These are phyloP conservation scores for Vitis cinerea DNA, from an alignment of 164 flowering plant species.

Conservation along the genomic window DNA sequence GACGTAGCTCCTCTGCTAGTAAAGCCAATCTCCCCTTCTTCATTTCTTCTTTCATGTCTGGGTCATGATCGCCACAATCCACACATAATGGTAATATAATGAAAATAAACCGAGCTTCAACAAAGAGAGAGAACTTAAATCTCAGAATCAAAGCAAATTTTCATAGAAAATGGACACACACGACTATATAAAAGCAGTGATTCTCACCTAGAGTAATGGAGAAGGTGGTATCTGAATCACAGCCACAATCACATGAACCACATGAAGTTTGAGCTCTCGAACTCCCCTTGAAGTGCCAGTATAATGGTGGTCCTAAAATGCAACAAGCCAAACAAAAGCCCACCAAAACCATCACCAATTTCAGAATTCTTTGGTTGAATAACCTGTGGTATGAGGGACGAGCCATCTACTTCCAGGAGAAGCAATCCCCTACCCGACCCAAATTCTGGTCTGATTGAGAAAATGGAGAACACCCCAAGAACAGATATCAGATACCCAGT, in stretches of 20 bases:
- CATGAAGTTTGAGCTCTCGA: slow-evolving; percentile 20
- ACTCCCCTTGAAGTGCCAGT: not conserved
- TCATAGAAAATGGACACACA: not conserved
- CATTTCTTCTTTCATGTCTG: slow-evolving; percentile 46
- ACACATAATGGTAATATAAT: not conserved
- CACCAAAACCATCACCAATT: slow-evolving; percentile 15
- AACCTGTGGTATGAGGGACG: slow-evolving; percentile 4
- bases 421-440: not conserved
- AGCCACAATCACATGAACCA: slow-evolving; percentile 28
- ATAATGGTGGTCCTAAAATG: slow-evolving; percentile 8
- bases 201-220: slow-evolving; percentile 15
- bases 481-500: slow-evolving; percentile 1
- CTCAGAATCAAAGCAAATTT: not conserved
- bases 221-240: slow-evolving; percentile 7
- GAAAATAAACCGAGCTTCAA: slow-evolving; percentile 28
- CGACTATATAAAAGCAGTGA: not conserved
- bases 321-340: slow-evolving; percentile 15
- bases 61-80: slow-evolving; percentile 63
- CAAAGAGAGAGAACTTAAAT: not conserved
- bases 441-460: not conserved
- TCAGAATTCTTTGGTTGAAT: not conserved
- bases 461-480: not conserved
- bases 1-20: slow-evolving; percentile 46
- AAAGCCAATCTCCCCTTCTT: slow-evolving; percentile 35
- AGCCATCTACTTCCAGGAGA: slow-evolving; percentile 7